Base-by-base conservation (phyloP, 1,139 yeast genomes). In the Kurtzmaniella natalensis region DNA sequence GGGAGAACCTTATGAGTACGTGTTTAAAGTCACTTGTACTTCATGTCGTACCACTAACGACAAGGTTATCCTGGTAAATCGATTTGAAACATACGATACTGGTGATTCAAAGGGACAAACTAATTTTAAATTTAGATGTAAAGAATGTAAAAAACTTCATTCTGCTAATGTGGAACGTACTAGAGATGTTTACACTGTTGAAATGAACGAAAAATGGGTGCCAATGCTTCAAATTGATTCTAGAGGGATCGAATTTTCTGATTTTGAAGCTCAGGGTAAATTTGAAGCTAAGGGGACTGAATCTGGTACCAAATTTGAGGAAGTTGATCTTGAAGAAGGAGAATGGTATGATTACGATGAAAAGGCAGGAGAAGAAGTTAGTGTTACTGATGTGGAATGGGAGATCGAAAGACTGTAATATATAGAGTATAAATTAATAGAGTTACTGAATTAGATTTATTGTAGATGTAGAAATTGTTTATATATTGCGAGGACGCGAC, bases 301-400 rank as follows among this genome's bases (percentile, higher is more conserved):
- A 13, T 58, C 76, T 3, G 55, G 59, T 7, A 68, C 84, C 2
- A 58, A 53, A 37, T 85, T 84, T 47, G 54, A 53, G 9, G 87
- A 81, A 15, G 72, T 87, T n/a, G 87, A 81, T 38, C 59, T 87
- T 34, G 74, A 70, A 28, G 96, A 87, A 27, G 78, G 75, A 30
- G 97, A 92, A 53, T 89, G 96, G 94, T 92, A 81, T 54, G 98
- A 92, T 50, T 94, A 89, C 53, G 97, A 92, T 53, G 97, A 92
- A 39, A 76, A 80, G 49, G 81, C 85, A 4, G 76, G 78, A 8
- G 76, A 67, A 18, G 96, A 92, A 55, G 96, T 88, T 16, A 78
- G 94, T 26, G 72, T 92, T 11, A 77, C 84, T 2, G 92, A 86
- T 7, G 70, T 80, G 14, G 53, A 64, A 35, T 88, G 94, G 85